Conservation (phyloP, 352 stramenopile genomes). For the Globisporangium polare region DNA sequence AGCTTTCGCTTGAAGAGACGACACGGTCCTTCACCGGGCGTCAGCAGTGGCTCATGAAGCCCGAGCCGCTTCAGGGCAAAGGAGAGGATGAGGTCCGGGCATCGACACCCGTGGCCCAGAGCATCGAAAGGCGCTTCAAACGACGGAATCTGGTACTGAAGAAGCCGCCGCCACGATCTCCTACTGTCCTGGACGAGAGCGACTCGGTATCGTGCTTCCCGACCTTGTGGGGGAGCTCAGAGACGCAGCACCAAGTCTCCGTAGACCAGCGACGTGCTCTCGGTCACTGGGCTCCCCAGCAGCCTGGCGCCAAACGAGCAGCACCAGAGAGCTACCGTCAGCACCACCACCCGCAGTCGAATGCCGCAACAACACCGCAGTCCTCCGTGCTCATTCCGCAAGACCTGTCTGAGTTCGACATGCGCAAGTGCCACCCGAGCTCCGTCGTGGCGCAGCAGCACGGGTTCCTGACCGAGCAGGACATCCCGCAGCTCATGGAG, state of each 20-base stretch:
- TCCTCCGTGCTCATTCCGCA: slow-evolving; percentile 10
- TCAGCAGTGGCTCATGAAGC: slow-evolving; percentile 14
- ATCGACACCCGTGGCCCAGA: not conserved
- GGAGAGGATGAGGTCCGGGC: not conserved
- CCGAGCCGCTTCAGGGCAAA: slow-evolving; percentile 7
- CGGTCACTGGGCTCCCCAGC: not conserved
- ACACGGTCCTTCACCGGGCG: slow-evolving; percentile 7
- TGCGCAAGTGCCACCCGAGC: slow-evolving; percentile 28
- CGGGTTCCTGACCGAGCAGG: slow-evolving; percentile 56
- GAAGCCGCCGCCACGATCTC: not conserved
- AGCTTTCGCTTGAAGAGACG: slow-evolving; percentile 37
- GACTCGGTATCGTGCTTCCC: slow-evolving; percentile 15
- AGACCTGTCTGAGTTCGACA: slow-evolving; percentile 22
- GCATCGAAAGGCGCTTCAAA: slow-evolving; percentile 1
- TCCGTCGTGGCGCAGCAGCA: slow-evolving; percentile 36
- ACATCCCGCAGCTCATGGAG: slow-evolving; percentile 37
- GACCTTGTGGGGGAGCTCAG: slow-evolving; percentile 13
- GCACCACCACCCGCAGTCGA: not conserved
- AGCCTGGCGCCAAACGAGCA: not conserved
- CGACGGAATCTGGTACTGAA: not conserved
- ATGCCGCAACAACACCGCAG: not conserved
- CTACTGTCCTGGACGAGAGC: not conserved
- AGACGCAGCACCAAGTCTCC: not conserved
- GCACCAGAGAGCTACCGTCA: not conserved
- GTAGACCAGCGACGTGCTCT: not conserved